Evolutionary conservation across 2,329 filamentous ascomycete species (phyloP).

Genomic region (Cercospora berteroae): DNA sequence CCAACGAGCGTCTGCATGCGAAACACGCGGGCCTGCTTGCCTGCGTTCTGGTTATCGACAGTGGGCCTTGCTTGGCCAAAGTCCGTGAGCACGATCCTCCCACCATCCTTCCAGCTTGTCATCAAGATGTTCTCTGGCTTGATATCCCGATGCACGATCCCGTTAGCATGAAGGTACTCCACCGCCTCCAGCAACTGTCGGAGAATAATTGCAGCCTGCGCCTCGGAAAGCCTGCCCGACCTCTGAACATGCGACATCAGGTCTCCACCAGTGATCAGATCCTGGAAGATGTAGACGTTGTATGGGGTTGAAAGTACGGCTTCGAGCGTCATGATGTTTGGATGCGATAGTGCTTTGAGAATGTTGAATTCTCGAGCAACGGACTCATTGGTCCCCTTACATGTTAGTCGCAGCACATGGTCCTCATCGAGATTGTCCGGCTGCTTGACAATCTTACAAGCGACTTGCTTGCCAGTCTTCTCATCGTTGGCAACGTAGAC

Average conservation of each 20-base stretch:
- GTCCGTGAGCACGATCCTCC: conserved; percentile 59
- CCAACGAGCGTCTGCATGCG: conserved; percentile 57
- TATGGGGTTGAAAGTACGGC: conserved; percentile 55
- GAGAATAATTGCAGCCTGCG: conserved; percentile 55
- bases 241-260: conserved; percentile 59
- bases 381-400: conserved; percentile 1
- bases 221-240: conserved; percentile 49
- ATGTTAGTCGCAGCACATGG: background rate
- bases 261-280: conserved; percentile 60
- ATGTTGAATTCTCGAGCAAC: conserved; percentile 46
- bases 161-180: conserved; percentile 56
- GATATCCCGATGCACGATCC: conserved; percentile 61
- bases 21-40: conserved; percentile 22
- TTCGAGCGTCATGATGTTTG: conserved; percentile 59
- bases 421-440: conserved; percentile 24
- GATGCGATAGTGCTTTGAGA: conserved; percentile 55
- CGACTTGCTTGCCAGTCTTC: conserved; percentile 58
- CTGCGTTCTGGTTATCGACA: conserved; percentile 29
- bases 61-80: conserved; percentile 57
- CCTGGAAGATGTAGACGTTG: conserved; percentile 61
- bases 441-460: conserved; percentile 65
- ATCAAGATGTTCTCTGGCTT: conserved; percentile 65
- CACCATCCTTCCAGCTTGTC: conserved; percentile 51
- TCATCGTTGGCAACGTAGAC: conserved; percentile 57
- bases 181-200: conserved; percentile 57